These are phyloP conservation scores for Tetraselmis striata DNA, from an alignment of 139 green algal genomes.

Conservation along the genomic window DNA sequence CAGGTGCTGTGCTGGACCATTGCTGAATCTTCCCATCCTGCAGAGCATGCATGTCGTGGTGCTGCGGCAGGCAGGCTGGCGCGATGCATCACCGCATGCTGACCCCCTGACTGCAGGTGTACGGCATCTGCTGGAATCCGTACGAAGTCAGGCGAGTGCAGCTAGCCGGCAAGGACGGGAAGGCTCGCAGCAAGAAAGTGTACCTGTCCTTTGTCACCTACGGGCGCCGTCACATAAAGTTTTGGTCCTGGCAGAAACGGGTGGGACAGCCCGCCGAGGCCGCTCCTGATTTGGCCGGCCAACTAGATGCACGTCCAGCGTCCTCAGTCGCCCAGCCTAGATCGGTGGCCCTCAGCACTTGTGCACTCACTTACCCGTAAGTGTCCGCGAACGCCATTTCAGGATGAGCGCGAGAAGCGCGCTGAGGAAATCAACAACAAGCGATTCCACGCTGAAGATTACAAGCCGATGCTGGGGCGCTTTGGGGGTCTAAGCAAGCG, in stretches of 20 bases:
- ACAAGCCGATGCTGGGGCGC: conserved; percentile 31
- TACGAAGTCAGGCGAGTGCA: not conserved
- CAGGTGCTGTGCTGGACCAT: not conserved
- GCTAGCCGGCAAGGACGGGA: not conserved
- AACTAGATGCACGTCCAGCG: no score
- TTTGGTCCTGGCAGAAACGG: not conserved
- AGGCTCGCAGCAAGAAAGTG: not conserved
- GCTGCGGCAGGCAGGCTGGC: no score
- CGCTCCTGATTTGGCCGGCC: not conserved
- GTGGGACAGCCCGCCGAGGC: not conserved
- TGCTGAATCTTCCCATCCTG: not conserved
- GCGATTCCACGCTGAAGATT: conserved; percentile 17
- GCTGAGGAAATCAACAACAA: not conserved
- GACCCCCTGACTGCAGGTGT: no score
- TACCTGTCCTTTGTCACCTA: not conserved
- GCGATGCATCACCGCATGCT: no score
- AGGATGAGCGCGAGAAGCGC: not conserved
- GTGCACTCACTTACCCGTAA: no score
- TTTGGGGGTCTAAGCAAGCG: conserved; percentile 26
- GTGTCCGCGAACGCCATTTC: no score
- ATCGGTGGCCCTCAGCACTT: no score
- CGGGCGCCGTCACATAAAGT: not conserved
- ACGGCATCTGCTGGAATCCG: conserved; percentile 9
- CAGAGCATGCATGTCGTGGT: conserved; percentile 1
- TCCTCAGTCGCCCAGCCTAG: no score